Evolutionary conservation across 2,329 filamentous ascomycete genomes (phyloP), one percentile per base, ranked within the genome.

Genomic region (Hysterium pulicare): DNA sequence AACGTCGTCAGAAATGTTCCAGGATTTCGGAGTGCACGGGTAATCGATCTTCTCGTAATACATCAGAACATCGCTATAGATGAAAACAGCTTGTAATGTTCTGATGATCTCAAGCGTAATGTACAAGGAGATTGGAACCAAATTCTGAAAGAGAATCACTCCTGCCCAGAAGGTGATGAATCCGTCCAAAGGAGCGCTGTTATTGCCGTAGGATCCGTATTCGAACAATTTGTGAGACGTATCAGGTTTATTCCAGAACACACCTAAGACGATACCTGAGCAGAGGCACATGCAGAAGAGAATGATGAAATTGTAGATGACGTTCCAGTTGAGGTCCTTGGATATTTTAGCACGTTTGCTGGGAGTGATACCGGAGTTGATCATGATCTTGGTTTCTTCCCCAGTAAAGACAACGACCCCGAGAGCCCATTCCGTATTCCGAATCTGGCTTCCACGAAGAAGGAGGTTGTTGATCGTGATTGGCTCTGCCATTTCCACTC

Each of bases 1-100:
- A 35, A 98, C 77, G 58, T 98, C 94, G 61, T 98, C 93, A 1
- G 91, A 97, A 38, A 98, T 97, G 63, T 97, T 98, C 93, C 93
- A 98, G 0, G 90, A 90, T 62, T 97, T 97, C 4, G 94, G 93
- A 9, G 95, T 89, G 62, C 94, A 98, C 2, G 91, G 90, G 61
- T 95, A 90, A 59, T 95, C 90, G 51, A 96, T 82, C 58, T 82
- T 83, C 43, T 93, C 93, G 71, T 98, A 95, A 69, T 97, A 98
- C 94, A 98, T 98, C 61, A 85, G 82, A 4, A 87, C 79, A 61
- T 98, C 93, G 70, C 85, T 95, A 73, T 95, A 96, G 61, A 98
- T 98, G 75, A 98, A 98, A 61, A 95, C 82, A 3, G 91, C 93
- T 69, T 98, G 93, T 9, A 88, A 76, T 0, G 90, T 93, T 50